Conservation (phyloP, 495 filamentous ascomycete genomes). For the Trichocladium antarcticum region DNA sequence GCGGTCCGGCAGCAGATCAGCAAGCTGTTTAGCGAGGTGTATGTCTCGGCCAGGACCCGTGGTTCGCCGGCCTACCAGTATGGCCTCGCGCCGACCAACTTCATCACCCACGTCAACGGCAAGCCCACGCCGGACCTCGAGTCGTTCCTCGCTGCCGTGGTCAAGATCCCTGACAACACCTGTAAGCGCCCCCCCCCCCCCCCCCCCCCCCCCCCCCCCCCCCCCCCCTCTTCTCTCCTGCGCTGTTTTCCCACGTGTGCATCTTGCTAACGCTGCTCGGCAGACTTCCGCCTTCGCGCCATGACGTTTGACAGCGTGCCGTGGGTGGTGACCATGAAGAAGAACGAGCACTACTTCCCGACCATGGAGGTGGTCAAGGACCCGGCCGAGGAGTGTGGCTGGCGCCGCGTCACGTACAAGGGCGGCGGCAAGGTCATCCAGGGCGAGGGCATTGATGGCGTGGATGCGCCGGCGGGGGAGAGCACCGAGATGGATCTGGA, state of each 20-base stretch:
- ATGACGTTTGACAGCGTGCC: conserved; percentile 97
- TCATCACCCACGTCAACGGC: conserved; percentile 91
- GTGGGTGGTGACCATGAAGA: conserved; percentile 99
- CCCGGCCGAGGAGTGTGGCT: conserved; percentile 47
- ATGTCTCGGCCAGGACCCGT: conserved; percentile 74
- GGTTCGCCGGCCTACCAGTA: conserved; percentile 89
- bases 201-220: background rate
- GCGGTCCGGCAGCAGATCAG: conserved; percentile 95
- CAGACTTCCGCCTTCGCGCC: conserved; percentile 81
- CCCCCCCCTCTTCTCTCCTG: background rate
- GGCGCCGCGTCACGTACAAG: conserved; percentile 63
- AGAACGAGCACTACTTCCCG: conserved; percentile 98
- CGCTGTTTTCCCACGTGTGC: background rate
- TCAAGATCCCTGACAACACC: conserved; percentile 86
- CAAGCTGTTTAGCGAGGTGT: conserved; percentile 94
- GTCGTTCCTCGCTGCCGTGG: conserved; percentile 63
- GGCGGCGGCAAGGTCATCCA: conserved; percentile 38
- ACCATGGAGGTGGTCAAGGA: conserved; percentile 82
- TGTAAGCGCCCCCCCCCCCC: conserved; percentile 38
- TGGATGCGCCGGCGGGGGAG: conserved; percentile 23
- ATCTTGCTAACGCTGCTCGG: background rate
- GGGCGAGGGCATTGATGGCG: conserved; percentile 39
- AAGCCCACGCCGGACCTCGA: conserved; percentile 69
- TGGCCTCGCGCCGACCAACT: conserved; percentile 88
- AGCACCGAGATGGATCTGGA: conserved; percentile 23